phyloP scores from a whole-genome alignment of 495 filamentous ascomycete species.

The Pyrenula massariospora region DNA sequence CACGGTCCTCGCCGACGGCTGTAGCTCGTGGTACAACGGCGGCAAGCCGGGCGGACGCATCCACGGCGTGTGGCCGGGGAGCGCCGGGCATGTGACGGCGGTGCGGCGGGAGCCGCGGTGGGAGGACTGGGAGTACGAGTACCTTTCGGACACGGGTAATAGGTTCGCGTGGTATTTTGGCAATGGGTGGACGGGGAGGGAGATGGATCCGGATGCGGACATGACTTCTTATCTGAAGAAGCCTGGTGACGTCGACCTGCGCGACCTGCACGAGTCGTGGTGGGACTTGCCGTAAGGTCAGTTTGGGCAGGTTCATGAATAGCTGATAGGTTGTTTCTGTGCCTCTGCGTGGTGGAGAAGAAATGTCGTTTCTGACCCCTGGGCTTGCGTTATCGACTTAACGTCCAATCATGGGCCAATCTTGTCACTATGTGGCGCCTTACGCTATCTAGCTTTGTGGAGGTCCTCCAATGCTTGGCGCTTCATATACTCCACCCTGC shows the following conservation, averaged over 20 bases:
- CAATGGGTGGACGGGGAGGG: slow-evolving; percentile 40
- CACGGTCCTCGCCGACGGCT: slow-evolving; percentile 51
- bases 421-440: not conserved
- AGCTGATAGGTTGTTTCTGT: not conserved
- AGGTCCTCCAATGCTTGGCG: not conserved
- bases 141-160: slow-evolving; percentile 34
- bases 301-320: not conserved
- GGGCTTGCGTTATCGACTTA: not conserved
- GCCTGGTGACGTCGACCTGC: slow-evolving; percentile 32
- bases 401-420: not conserved
- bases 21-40: slow-evolving; percentile 61
- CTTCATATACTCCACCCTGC: not conserved
- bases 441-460: not conserved
- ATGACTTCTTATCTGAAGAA: slow-evolving; percentile 37
- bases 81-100: slow-evolving; percentile 43
- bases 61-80: slow-evolving; percentile 57
- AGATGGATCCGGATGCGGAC: slow-evolving; percentile 22
- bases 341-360: not conserved
- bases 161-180: slow-evolving; percentile 43
- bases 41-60: slow-evolving; percentile 43
- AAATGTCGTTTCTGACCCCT: not conserved
- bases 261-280: slow-evolving; percentile 38
- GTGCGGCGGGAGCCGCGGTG: slow-evolving; percentile 49
- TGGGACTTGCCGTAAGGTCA: slow-evolving; percentile 16
- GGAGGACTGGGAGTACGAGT: slow-evolving; percentile 63